phyloP scores from a whole-genome alignment of 768 basidiomycete species.

The Boletus pseudopeckii region DNA sequence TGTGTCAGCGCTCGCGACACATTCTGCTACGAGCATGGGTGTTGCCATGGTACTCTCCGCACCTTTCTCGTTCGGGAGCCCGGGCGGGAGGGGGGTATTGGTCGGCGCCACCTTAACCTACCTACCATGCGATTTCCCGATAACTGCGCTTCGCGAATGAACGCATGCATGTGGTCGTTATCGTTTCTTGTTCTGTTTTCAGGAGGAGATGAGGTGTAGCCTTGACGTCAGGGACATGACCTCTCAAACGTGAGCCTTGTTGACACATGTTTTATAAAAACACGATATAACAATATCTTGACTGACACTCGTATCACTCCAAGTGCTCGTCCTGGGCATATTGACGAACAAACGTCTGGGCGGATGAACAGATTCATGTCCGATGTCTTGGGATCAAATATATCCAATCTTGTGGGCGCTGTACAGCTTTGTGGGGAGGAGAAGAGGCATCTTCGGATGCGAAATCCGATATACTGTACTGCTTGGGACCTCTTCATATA shows the following conservation, averaged over 20 bases:
- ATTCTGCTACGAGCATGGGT: not conserved
- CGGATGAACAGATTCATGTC: not conserved
- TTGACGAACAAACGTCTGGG: not conserved
- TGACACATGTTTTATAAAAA: constrained; percentile 1
- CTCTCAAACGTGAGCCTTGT: not conserved
- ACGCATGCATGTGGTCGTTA: not conserved
- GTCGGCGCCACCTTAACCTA: constrained; percentile 23
- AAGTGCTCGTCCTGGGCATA: not conserved
- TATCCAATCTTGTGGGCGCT: not conserved
- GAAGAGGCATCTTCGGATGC: not conserved
- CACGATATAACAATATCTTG: not conserved
- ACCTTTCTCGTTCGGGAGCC: constrained; percentile 15
- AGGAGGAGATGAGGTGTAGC: not conserved
- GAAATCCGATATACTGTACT: not conserved
- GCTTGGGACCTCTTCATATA: not conserved
- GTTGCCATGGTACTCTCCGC: constrained; percentile 11
- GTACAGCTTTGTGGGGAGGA: constrained; percentile 9
- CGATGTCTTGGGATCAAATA: not conserved
- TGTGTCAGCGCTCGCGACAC: not conserved
- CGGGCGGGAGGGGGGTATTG: constrained; percentile 25
- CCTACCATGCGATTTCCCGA: not conserved
- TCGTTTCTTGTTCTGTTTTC: no score
- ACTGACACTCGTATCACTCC: not conserved
- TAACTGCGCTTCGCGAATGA: not conserved
- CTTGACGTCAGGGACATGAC: no score